Percentiles rank a stretch among this genome's conserved stretches.
phyloP scores from a whole-genome alignment of 441 rosid genomes.

The Eugenia klotzschiana region DNA sequence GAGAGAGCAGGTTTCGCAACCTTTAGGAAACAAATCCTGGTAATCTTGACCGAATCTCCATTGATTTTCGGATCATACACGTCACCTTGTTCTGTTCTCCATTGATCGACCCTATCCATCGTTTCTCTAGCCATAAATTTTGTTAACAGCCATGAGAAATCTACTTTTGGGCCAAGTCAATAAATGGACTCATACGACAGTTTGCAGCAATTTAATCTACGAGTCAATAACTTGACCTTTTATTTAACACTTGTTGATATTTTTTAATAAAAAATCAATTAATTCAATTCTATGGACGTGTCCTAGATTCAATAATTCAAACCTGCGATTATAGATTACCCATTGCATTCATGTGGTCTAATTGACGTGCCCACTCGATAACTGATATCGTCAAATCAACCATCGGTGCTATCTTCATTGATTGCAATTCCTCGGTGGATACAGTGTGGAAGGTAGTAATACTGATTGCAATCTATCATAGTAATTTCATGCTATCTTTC shows the following conservation, averaged over 20 bases:
- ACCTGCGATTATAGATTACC: conserved; percentile 20
- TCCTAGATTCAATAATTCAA: conserved; percentile 31
- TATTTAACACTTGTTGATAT: too few relatives aligned
- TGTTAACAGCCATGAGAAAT: not conserved
- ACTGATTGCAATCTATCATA: not conserved
- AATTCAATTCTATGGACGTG: not conserved
- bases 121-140: not conserved
- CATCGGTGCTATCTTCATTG: conserved; percentile 37
- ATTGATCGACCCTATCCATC: too few relatives aligned
- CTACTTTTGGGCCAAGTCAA: not conserved
- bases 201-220: not conserved
- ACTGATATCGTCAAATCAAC: conserved; percentile 46
- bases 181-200: not conserved
- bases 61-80: too few relatives aligned
- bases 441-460: conserved; percentile 32
- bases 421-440: conserved; percentile 22
- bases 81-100: too few relatives aligned
- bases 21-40: not conserved
- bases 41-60: too few relatives aligned
- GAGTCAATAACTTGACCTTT: too few relatives aligned
- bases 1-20: too few relatives aligned
- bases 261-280: not conserved
- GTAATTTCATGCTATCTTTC: not conserved
- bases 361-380: conserved; percentile 30
- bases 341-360: conserved; percentile 39